These are phyloP conservation scores for Mycena leptocephala DNA, from an alignment of 768 basidiomycete genomes.

Conservation along the genomic window DNA sequence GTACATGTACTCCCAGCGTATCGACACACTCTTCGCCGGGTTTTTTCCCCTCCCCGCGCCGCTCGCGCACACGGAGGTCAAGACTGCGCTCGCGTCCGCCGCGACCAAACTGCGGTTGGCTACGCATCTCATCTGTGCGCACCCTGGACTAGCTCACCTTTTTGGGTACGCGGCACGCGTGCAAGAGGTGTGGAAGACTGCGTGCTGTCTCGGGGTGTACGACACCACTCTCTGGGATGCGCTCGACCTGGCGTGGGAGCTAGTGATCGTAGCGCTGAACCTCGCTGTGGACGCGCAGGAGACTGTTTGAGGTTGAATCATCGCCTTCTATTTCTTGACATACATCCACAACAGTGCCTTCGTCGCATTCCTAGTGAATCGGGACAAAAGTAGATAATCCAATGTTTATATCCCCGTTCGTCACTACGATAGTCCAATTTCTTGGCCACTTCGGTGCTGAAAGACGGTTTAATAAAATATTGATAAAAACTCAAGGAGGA, in stretches of 20 bases:
- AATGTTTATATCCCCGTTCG: no score
- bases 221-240: conserved; percentile 63
- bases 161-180: conserved; percentile 53
- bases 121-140: conserved; percentile 4
- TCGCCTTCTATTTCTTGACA: neutral
- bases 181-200: conserved; percentile 65
- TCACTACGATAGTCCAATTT: no score
- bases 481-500: no score
- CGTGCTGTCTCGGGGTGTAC: conserved; percentile 61
- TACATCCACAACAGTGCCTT: neutral
- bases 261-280: conserved; percentile 59
- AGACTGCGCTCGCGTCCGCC: neutral
- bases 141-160: conserved; percentile 37
- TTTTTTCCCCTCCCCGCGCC: conserved; percentile 3
- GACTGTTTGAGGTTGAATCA: neutral
- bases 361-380: no score
- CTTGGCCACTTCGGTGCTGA: no score
- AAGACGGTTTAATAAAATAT: no score
- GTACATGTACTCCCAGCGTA: conserved; percentile 65
- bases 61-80: neutral
- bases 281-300: conserved; percentile 22
- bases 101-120: conserved; percentile 23
- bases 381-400: no score
- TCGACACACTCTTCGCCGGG: conserved; percentile 38
- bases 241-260: conserved; percentile 67